Evolutionary conservation across 345 rosid species (phyloP).

Genomic region (Mallotus nudiflorus): DNA sequence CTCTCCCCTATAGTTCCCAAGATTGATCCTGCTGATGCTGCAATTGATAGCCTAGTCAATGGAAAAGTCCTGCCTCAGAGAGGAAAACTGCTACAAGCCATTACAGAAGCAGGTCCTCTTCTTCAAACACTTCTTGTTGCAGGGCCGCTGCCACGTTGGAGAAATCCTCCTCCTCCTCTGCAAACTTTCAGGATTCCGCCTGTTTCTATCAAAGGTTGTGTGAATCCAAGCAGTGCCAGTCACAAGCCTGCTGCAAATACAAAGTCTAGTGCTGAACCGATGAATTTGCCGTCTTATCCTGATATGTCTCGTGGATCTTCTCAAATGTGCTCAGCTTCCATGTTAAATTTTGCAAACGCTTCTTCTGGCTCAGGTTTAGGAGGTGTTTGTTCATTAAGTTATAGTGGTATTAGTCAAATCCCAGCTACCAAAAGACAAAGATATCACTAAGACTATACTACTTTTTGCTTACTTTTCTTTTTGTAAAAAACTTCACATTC

Average conservation of each 20-base stretch:
- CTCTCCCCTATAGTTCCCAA: slow-evolving; percentile 27
- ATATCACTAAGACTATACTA: slow-evolving; percentile 37
- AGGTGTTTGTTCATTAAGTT: slow-evolving; percentile 22
- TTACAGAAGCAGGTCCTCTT: slow-evolving; percentile 78
- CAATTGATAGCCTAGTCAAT: slow-evolving; percentile 49
- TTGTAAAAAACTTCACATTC: slow-evolving; percentile 18
- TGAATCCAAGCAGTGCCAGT: slow-evolving; percentile 4
- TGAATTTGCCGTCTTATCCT: slow-evolving; percentile 12
- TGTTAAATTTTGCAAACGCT: slow-evolving; percentile 44
- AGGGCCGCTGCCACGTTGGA: slow-evolving; percentile 90
- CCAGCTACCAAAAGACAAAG: slow-evolving; percentile 60
- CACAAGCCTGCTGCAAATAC: slow-evolving; percentile 22
- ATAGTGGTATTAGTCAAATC: slow-evolving; percentile 27
- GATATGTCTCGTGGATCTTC: slow-evolving; percentile 32
- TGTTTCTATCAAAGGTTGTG: slow-evolving; percentile 40
- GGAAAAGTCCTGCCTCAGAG: slow-evolving; percentile 63
- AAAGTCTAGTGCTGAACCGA: slow-evolving; percentile 11
- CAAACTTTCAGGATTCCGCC: slow-evolving; percentile 59
- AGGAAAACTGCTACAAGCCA: slow-evolving; percentile 71
- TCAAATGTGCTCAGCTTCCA: slow-evolving; percentile 53
- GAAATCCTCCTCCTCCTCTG: slow-evolving; percentile 96
- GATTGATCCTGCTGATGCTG: slow-evolving; percentile 39
- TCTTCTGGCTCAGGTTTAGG: slow-evolving; percentile 35
- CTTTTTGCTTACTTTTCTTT: background rate
- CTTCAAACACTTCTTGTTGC: slow-evolving; percentile 78